Conservation (phyloP, 371 early-diverging fungal genomes). For the Zychaea mexicana region DNA sequence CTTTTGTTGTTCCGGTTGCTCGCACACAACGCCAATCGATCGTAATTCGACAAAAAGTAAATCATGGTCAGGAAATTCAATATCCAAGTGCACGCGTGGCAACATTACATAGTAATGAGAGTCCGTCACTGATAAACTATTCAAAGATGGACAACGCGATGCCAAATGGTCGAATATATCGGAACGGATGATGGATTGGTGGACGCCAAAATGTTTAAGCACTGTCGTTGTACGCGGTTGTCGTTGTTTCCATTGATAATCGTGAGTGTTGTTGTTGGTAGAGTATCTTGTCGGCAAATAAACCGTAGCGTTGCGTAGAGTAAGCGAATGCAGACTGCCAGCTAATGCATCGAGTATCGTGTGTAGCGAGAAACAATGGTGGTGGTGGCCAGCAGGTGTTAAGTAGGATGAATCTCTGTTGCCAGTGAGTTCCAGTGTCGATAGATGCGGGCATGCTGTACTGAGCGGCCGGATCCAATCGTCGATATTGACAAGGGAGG, state of each 20-base stretch:
- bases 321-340: not conserved
- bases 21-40: conserved; percentile 6
- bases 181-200: not conserved
- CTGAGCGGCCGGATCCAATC: not conserved
- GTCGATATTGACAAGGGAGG: not conserved
- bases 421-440: conserved; percentile 3
- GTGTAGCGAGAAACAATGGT: not conserved
- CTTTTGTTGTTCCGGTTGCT: not conserved
- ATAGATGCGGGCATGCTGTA: not conserved
- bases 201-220: conserved; percentile 1
- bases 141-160: not conserved
- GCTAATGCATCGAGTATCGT: not conserved
- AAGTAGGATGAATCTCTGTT: not conserved
- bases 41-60: not conserved
- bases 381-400: not conserved
- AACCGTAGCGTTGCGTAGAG: not conserved
- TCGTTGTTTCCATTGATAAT: not conserved
- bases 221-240: not conserved
- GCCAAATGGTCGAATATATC: conserved; percentile 1
- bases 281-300: not conserved
- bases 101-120: not conserved
- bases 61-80: not conserved
- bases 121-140: not conserved
- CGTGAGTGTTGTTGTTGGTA: not conserved
- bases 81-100: not conserved